Evolutionary conservation across 768 basidiomycete species (phyloP).

Genomic region (Coprinellus micaceus): DNA sequence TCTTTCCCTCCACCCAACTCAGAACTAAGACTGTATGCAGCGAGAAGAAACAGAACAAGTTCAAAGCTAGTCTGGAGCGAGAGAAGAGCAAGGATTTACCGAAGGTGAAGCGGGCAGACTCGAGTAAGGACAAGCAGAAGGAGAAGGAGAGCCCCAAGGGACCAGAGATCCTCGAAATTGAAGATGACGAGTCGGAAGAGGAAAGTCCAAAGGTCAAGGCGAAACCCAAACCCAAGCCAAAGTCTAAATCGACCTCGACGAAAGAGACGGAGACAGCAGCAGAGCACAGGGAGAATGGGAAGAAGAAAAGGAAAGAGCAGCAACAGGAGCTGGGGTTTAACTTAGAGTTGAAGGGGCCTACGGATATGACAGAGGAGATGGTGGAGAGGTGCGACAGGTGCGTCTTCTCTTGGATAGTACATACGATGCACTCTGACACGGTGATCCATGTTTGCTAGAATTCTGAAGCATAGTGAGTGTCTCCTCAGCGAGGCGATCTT

Average conservation of each 20-base stretch:
- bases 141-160: too few relatives aligned
- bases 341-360: not conserved
- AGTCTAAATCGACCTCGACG: not conserved
- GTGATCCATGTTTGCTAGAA: not conserved
- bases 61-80: not conserved
- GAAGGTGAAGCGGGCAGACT: not conserved
- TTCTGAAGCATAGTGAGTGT: not conserved
- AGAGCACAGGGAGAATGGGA: not conserved
- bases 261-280: not conserved
- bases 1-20: too few relatives aligned
- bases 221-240: too few relatives aligned
- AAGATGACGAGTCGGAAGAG: too few relatives aligned
- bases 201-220: too few relatives aligned
- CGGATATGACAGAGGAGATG: not conserved
- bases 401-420: too few relatives aligned
- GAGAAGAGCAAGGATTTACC: not conserved
- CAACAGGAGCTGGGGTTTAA: not conserved
- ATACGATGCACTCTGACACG: too few relatives aligned
- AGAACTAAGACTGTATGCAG: too few relatives aligned
- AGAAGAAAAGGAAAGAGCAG: not conserved
- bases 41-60: too few relatives aligned
- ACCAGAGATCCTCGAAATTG: too few relatives aligned
- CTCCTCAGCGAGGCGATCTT: too few relatives aligned
- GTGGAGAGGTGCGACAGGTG: not conserved
- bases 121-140: too few relatives aligned